Evolutionary conservation across 495 filamentous ascomycete genomes (phyloP).

Genomic region (Oleoguttula mirabilis): DNA sequence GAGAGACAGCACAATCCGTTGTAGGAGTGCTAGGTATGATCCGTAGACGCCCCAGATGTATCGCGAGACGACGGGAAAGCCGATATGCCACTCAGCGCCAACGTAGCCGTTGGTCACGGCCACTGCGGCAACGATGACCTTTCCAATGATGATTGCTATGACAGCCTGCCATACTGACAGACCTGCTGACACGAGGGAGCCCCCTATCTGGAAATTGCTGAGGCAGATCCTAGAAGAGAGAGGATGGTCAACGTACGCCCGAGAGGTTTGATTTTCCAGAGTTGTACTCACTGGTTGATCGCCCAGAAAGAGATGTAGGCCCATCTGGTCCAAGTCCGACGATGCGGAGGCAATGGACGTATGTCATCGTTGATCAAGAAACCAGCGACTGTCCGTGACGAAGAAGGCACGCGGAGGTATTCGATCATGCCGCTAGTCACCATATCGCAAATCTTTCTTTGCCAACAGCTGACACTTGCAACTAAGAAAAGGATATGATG

Average conservation of each 20-base stretch:
- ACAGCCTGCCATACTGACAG: constrained; percentile 32
- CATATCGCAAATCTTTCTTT: too few species aligned
- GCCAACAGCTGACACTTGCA: too few species aligned
- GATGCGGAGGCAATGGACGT: constrained; percentile 26
- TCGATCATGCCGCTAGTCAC: neutral
- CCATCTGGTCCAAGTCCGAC: constrained; percentile 27
- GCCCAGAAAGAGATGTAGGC: constrained; percentile 28
- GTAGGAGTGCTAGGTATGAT: constrained; percentile 19
- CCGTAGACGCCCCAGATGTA: constrained; percentile 28
- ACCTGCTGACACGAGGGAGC: constrained; percentile 20
- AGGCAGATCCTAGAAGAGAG: constrained; percentile 21
- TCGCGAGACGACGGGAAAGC: constrained; percentile 31
- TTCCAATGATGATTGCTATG: constrained; percentile 27
- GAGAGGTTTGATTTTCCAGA: too few species aligned
- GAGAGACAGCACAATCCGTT: constrained; percentile 21
- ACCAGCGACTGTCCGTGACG: neutral
- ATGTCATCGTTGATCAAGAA: constrained; percentile 26
- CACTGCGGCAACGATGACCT: constrained; percentile 26
- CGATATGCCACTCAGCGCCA: constrained; percentile 30
- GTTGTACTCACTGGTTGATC: too few species aligned
- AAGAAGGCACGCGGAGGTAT: constrained; percentile 3
- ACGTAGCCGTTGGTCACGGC: constrained; percentile 31
- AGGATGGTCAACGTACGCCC: constrained; percentile 9
- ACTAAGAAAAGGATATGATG: too few species aligned
- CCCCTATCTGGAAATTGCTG: constrained; percentile 15